Evolutionary conservation across 805 yeast genomes (phyloP).

Genomic region (Kodamaea laetipori): DNA sequence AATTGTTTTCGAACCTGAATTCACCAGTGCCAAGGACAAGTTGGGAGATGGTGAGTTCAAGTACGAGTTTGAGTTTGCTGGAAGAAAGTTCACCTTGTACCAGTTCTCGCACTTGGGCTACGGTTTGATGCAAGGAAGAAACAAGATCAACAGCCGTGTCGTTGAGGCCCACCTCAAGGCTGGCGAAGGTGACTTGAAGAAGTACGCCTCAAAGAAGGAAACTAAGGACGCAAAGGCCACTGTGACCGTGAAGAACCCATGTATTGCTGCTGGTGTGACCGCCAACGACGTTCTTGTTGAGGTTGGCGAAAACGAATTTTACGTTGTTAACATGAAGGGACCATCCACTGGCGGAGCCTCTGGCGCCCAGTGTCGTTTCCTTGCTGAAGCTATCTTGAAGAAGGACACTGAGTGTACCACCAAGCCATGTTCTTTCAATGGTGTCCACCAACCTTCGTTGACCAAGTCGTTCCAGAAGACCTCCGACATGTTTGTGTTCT

Average conservation of each 20-base stretch:
- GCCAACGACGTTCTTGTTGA: constrained; percentile 66
- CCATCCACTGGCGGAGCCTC: constrained; percentile 50
- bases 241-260: constrained; percentile 68
- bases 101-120: constrained; percentile 95
- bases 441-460: constrained; percentile 94
- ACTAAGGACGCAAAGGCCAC: constrained; percentile 42
- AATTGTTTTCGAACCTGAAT: constrained; percentile 95
- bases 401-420: constrained; percentile 76
- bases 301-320: constrained; percentile 44
- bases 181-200: constrained; percentile 22
- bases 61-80: constrained; percentile 78
- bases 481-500: constrained; percentile 84
- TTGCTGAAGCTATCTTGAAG: constrained; percentile 81
- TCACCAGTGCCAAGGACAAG: constrained; percentile 49
- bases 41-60: constrained; percentile 89
- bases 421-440: constrained; percentile 93
- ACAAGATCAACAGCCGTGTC: constrained; percentile 69
- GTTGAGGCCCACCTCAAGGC: constrained; percentile 50
- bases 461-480: constrained; percentile 69
- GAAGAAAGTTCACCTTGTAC: constrained; percentile 75
- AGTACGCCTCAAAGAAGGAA: constrained; percentile 32
- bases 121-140: constrained; percentile 93
- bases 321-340: constrained; percentile 65
- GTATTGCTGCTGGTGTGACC: constrained; percentile 76
- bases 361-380: constrained; percentile 81